Base-by-base conservation (phyloP, 805 yeast genomes). In the Saccharomycopsis malanga region DNA sequence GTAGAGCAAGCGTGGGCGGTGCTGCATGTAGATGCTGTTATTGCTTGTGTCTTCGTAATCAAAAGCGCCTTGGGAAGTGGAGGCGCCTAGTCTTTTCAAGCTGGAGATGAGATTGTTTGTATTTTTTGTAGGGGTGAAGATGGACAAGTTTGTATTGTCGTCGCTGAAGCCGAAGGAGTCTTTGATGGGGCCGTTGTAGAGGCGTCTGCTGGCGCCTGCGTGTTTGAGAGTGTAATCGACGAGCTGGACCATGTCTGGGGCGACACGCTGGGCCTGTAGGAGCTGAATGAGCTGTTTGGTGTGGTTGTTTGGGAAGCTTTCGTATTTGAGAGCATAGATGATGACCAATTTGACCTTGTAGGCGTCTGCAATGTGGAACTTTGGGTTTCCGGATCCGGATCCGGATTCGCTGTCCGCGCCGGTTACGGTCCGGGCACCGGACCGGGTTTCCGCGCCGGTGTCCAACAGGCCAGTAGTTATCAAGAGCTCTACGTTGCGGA, bases 21-120 rank as follows among this genome's bases (percentile, higher is more conserved):
- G 95, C 66, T 93, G 98, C 82, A 95, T 88, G 66, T 80, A 93
- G 4, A 91, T 77, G 58, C 84, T 85, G 47, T 80, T 83, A 2
- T 74, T 68, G 30, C 71, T 65, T 50, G 62, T 66, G 44, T 65
- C 64, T 2, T 44, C 49, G 36, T 51, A 48, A 36, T 50, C 54
- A 29, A 50, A 36, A 14, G 23, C 38, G 25, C 35, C 17, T 3
- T 3, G 5, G 14, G 17, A 10, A 24, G 14, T 39, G 17, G 15
- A 5, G 45, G n/a, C 34, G 23, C 50, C 44, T 4, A 50, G 23
- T 18, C 44, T 50, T 24, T 46, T 46, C 24, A 50, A 34, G 24
- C 24, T 40, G 7, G 45, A 20, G 22, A 50, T 50, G 20, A 50
- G 32, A 15, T 44, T 40, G 35, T 50, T 50, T 25, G 40, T 38